Percentiles rank a stretch among this genome's conserved stretches.
Evolutionary conservation across 148 eudicot genomes (phyloP).

Genomic region (Rhododendron ferrugineum): DNA sequence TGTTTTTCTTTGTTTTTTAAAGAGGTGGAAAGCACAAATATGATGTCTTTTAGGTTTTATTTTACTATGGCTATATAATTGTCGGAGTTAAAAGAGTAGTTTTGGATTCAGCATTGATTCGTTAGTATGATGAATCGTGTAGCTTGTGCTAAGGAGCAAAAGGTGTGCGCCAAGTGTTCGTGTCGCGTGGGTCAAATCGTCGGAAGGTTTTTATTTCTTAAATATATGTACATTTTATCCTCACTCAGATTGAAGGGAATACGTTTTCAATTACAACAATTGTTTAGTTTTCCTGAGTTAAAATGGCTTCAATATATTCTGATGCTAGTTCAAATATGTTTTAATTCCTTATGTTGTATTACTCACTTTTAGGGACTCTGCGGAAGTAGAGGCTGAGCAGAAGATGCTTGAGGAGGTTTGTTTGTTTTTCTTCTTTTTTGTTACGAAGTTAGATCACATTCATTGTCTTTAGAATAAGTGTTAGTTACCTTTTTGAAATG

Average conservation of each 20-base stretch:
- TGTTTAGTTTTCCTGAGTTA: not conserved
- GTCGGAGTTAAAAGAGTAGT: not conserved
- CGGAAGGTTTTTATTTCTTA: slow-evolving; percentile 55
- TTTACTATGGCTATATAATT: not conserved
- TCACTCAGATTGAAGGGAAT: slow-evolving; percentile 1
- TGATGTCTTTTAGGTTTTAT: not conserved
- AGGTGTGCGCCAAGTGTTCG: slow-evolving; percentile 86
- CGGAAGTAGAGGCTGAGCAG: slow-evolving; percentile 83
- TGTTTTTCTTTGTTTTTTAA: not conserved
- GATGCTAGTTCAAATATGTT: not conserved
- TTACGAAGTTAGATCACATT: not conserved
- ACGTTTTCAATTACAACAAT: not conserved
- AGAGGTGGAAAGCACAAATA: not conserved
- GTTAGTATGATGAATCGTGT: slow-evolving; percentile 5
- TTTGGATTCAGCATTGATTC: not conserved
- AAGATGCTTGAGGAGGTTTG: slow-evolving; percentile 75
- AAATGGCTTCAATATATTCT: not conserved
- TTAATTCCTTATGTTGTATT: not conserved
- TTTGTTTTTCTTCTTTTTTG: not conserved
- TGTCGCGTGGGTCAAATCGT: slow-evolving; percentile 52
- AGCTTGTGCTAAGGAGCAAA: slow-evolving; percentile 93
- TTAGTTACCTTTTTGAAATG: not conserved
- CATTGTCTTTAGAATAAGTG: not conserved
- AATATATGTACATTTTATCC: not conserved
- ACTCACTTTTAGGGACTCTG: slow-evolving; percentile 36